Evolutionary conservation across 1,284 basidiomycete species (phyloP).

Genomic region (Cystobasidium pallidum): DNA sequence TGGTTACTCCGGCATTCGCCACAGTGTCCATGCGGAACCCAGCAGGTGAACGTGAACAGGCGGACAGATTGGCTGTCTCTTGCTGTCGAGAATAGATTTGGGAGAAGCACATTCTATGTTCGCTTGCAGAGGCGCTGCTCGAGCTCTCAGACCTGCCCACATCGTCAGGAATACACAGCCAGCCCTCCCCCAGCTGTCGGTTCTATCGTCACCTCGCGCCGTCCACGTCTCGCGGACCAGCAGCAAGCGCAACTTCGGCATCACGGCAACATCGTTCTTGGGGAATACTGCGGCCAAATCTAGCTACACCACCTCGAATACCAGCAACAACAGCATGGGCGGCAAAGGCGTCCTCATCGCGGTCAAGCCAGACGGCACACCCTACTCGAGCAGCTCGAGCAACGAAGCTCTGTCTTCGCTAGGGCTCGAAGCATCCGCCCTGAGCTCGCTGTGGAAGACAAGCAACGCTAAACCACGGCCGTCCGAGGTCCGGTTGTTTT

Average conservation of each 20-base stretch:
- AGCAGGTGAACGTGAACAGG: neutral
- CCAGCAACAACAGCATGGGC: conserved; percentile 27
- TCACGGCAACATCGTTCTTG: conserved; percentile 3
- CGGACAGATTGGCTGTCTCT: neutral
- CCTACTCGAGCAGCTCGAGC: conserved; percentile 60
- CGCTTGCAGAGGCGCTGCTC: neutral
- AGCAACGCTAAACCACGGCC: conserved; percentile 63
- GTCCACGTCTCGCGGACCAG: neutral
- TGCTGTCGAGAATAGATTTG: conserved; percentile 7
- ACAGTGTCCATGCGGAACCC: neutral
- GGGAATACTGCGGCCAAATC: neutral
- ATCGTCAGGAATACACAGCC: neutral
- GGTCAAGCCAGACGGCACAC: conserved; percentile 54
- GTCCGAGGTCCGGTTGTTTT: conserved; percentile 69
- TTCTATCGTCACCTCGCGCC: neutral
- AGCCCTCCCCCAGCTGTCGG: neutral
- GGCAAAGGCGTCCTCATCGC: conserved; percentile 39
- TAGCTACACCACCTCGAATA: neutral
- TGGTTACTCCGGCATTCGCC: neutral
- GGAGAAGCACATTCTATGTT: neutral
- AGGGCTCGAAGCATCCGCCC: conserved; percentile 56
- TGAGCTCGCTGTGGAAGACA: conserved; percentile 59
- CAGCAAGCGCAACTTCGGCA: conserved; percentile 2
- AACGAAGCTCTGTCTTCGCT: conserved; percentile 53
- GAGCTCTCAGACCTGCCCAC: neutral